Percentiles rank a stretch among this genome's conserved stretches.
These are phyloP conservation scores for Leishmania braziliensis DNA, from an alignment of 208 protist species.

Conservation along the genomic window DNA sequence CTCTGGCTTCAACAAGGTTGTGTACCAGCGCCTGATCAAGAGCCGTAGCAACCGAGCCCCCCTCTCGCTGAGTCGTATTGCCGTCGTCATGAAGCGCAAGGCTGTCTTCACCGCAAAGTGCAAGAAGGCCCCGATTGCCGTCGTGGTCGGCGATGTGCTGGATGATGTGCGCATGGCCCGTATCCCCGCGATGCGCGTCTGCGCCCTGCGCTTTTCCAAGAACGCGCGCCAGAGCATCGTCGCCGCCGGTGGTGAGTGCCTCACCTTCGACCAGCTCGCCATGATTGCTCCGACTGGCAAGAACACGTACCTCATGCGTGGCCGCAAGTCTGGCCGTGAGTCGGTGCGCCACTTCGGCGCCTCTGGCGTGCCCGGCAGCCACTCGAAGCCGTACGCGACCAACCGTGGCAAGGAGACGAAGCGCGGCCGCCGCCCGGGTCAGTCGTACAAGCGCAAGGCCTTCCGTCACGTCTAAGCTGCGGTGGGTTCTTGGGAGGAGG, in stretches of 20 bases:
- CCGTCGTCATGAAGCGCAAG: conserved; percentile 94
- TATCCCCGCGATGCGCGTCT: conserved; percentile 96
- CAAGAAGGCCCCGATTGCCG: conserved; percentile 95
- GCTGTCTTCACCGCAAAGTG: conserved; percentile 72
- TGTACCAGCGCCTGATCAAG: conserved; percentile 97
- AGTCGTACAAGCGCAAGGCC: conserved; percentile 76
- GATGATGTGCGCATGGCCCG: conserved; percentile 98
- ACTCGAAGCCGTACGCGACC: conserved; percentile 90
- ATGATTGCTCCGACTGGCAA: conserved; percentile 96
- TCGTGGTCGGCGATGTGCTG: conserved; percentile 98
- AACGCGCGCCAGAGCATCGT: conserved; percentile 98
- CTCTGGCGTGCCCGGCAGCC: conserved; percentile 92
- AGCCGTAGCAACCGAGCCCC: conserved; percentile 96
- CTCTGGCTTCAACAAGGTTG: conserved; percentile 98
- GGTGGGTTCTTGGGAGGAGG: neutral
- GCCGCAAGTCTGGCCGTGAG: conserved; percentile 94
- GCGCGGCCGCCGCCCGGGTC: conserved; percentile 94
- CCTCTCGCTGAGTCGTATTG: conserved; percentile 96
- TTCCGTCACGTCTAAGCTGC: conserved; percentile 72
- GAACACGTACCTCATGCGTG: conserved; percentile 98
- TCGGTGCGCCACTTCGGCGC: conserved; percentile 99
- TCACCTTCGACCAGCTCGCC: conserved; percentile 99
- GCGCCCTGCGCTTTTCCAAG: conserved; percentile 99
- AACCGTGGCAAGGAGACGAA: conserved; percentile 93
- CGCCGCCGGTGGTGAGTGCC: conserved; percentile 97